These are phyloP conservation scores for Blastobotrys peoriensis DNA, from an alignment of 805 yeast genomes.

Conservation along the genomic window DNA sequence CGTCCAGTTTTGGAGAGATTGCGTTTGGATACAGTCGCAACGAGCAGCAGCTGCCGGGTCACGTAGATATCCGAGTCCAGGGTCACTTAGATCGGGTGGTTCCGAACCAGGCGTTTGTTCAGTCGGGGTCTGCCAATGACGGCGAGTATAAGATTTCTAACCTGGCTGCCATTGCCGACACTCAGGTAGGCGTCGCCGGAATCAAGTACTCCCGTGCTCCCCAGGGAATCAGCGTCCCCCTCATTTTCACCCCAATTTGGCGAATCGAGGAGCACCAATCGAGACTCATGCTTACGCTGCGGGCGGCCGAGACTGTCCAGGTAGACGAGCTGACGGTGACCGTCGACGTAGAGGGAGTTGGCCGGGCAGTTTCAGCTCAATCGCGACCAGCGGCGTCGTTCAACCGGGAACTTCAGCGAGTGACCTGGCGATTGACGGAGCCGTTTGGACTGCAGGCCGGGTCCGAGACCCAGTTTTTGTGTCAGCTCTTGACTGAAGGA, in stretches of 20 bases:
- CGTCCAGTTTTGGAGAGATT: conserved; percentile 76
- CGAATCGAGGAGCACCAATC: conserved; percentile 80
- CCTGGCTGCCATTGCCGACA: conserved; percentile 9
- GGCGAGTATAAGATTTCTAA: conserved; percentile 11
- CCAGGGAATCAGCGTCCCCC: conserved; percentile 46
- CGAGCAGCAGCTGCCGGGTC: conserved; percentile 8
- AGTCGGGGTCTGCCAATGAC: conserved; percentile 32
- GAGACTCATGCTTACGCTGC: conserved; percentile 70
- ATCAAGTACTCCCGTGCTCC: conserved; percentile 59
- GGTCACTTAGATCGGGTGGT: conserved; percentile 37
- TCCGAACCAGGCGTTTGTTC: conserved; percentile 50
- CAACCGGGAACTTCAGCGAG: conserved; percentile 76
- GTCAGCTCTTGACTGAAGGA: conserved; percentile 71
- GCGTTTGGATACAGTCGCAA: conserved; percentile 62
- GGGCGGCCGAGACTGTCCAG: conserved; percentile 49
- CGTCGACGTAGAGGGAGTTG: conserved; percentile 40
- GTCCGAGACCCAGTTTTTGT: conserved; percentile 66
- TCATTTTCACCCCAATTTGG: conserved; percentile 79
- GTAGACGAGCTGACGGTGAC: conserved; percentile 59
- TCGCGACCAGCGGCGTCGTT: conserved; percentile 91
- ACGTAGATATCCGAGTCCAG: conserved; percentile 9
- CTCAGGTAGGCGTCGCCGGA: conserved; percentile 49
- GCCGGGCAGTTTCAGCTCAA: conserved; percentile 60
- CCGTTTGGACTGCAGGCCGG: conserved; percentile 34
- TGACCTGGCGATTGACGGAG: conserved; percentile 67